Conservation (phyloP, 768 basidiomycete species). For the Pleurotus salmoneostramineus region DNA sequence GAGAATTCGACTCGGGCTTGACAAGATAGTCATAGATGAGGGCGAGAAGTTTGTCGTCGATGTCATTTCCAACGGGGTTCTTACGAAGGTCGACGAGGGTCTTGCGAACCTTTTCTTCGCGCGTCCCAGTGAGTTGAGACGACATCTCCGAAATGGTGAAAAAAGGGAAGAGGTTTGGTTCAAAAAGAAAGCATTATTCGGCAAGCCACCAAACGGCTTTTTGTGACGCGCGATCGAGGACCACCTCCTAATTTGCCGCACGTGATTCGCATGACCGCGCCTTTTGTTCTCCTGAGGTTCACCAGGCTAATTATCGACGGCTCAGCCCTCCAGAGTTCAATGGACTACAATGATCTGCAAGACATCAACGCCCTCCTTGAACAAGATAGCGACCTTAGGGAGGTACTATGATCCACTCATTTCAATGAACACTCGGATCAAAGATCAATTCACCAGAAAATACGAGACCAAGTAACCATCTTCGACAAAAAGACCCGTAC, state of each 20-base stretch:
- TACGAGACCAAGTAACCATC: constrained; percentile 70
- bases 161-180: not conserved
- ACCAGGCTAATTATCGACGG: not conserved
- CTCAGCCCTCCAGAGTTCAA: constrained; percentile 18
- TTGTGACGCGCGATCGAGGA: too few relatives aligned
- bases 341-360: constrained; percentile 56
- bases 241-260: too few relatives aligned
- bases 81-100: constrained; percentile 57
- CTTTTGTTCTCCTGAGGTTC: not conserved
- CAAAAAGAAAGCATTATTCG: too few relatives aligned
- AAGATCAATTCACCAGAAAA: constrained; percentile 48
- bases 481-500: constrained; percentile 73
- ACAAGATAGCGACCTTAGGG: constrained; percentile 57
- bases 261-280: too few relatives aligned
- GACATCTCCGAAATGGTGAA: not conserved
- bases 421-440: not conserved
- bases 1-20: constrained; percentile 30
- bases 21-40: constrained; percentile 54
- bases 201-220: too few relatives aligned
- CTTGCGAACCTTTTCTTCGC: constrained; percentile 1
- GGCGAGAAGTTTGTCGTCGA: constrained; percentile 41
- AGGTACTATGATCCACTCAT: constrained; percentile 36
- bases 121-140: not conserved
- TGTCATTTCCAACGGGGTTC: constrained; percentile 47
- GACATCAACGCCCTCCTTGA: constrained; percentile 58